Conservation (phyloP, 2,329 filamentous ascomycete genomes). For the Epichloe scottii region DNA sequence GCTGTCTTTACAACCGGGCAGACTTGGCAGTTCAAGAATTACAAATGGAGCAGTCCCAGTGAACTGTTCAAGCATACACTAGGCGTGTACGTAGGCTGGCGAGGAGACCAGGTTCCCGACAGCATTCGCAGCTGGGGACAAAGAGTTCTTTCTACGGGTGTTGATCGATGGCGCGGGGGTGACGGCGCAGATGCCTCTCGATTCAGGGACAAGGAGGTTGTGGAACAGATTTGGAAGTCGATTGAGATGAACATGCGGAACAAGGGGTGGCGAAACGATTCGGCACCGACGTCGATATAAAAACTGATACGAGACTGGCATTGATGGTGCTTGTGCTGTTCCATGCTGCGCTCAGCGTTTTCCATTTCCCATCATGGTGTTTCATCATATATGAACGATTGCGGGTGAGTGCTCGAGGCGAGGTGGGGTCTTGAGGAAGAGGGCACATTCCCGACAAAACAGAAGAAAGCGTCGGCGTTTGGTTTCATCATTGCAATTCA, state of each 20-base stretch:
- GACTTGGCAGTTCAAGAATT: conserved; percentile 96
- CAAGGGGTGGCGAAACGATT: conserved; percentile 70
- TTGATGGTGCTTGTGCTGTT: too few species aligned
- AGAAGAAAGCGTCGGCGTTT: conserved; percentile 4
- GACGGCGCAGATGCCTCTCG: conserved; percentile 41
- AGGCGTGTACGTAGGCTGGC: conserved; percentile 85
- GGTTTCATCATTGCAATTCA: not conserved
- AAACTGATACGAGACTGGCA: not conserved
- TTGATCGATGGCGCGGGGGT: conserved; percentile 68
- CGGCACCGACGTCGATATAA: conserved; percentile 44
- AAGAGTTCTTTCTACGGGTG: conserved; percentile 61
- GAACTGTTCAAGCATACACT: conserved; percentile 84
- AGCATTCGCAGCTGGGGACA: conserved; percentile 76
- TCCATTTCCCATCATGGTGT: too few species aligned
- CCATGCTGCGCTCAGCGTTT: too few species aligned
- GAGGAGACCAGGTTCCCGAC: conserved; percentile 66
- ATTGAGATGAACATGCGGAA: conserved; percentile 80
- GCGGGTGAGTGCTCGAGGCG: not conserved
- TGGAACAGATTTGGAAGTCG: conserved; percentile 82
- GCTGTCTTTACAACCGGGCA: conserved; percentile 97
- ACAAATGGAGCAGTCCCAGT: conserved; percentile 83
- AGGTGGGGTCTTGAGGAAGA: not conserved
- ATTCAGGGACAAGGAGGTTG: conserved; percentile 85
- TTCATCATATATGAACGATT: too few species aligned
- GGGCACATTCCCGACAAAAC: not conserved